Evolutionary conservation across 73 alveolate species (phyloP).

Genomic region (Tetrahymena thermophila): DNA sequence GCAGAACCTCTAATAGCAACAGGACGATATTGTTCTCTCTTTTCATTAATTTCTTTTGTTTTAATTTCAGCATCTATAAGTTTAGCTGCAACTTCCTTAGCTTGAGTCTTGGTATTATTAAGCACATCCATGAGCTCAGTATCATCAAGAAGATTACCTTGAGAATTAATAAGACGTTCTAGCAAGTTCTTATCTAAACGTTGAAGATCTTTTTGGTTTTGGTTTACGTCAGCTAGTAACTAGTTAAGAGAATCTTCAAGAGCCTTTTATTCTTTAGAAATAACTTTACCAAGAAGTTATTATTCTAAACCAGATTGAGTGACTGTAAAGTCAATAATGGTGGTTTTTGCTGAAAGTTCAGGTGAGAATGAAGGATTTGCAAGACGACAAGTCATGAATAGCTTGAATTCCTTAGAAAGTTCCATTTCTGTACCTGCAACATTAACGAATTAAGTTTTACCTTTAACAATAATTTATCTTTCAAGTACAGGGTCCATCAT

Average conservation of each 20-base stretch:
- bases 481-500: constrained; percentile 99
- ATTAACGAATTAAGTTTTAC: constrained; percentile 83
- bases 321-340: constrained; percentile 99
- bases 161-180: constrained; percentile 94
- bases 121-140: constrained; percentile 97
- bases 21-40: constrained; percentile 98
- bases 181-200: constrained; percentile 55
- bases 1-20: constrained; percentile 99
- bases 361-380: constrained; percentile 99
- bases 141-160: constrained; percentile 98
- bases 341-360: constrained; percentile 99
- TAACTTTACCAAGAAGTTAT: constrained; percentile 72
- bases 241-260: constrained; percentile 96
- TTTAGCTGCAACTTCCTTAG: constrained; percentile 97
- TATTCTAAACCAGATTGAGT: constrained; percentile 97
- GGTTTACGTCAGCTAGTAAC: constrained; percentile 65
- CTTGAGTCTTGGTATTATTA: constrained; percentile 96
- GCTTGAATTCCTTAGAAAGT: constrained; percentile 63
- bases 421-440: constrained; percentile 97
- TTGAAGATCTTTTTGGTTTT: constrained; percentile 67
- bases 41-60: constrained; percentile 95
- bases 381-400: constrained; percentile 96
- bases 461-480: constrained; percentile 94
- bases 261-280: constrained; percentile 90
- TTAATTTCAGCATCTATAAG: constrained; percentile 95